phyloP scores from a whole-genome alignment of 2,329 filamentous ascomycete genomes.

The Paecilomyces niveus region DNA sequence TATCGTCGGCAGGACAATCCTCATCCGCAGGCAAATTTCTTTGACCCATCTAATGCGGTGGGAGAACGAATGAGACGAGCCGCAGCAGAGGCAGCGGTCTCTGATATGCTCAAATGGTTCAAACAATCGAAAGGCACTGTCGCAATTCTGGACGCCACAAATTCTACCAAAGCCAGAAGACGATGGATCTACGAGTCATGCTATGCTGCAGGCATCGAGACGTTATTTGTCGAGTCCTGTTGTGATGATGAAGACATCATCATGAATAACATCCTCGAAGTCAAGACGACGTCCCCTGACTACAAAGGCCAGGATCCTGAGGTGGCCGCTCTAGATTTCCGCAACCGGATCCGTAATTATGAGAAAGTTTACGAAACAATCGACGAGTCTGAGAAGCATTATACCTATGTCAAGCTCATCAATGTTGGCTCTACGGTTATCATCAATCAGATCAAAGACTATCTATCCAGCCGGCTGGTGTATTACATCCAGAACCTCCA shows the following conservation, averaged over 20 bases:
- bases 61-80: slow-evolving; percentile 82
- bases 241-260: slow-evolving; percentile 94
- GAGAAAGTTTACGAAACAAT: slow-evolving; percentile 95
- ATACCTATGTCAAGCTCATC: slow-evolving; percentile 96
- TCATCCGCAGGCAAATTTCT: slow-evolving; percentile 89
- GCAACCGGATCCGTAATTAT: slow-evolving; percentile 90
- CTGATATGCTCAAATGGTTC: slow-evolving; percentile 95
- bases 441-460: slow-evolving; percentile 96
- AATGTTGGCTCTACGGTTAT: slow-evolving; percentile 93
- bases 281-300: slow-evolving; percentile 94
- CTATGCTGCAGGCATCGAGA: slow-evolving; percentile 69
- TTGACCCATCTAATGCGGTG: slow-evolving; percentile 82
- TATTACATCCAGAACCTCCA: slow-evolving; percentile 99
- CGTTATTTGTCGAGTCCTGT: slow-evolving; percentile 92
- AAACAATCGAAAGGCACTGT: slow-evolving; percentile 67
- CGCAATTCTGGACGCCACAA: slow-evolving; percentile 92
- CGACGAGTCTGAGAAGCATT: slow-evolving; percentile 75
- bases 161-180: slow-evolving; percentile 83
- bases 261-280: slow-evolving; percentile 96
- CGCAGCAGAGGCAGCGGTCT: slow-evolving; percentile 83
- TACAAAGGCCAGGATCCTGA: slow-evolving; percentile 94
- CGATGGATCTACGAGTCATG: slow-evolving; percentile 86
- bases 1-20: slow-evolving; percentile 88
- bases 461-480: slow-evolving; percentile 89
- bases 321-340: slow-evolving; percentile 81